These are phyloP conservation scores for Penicillium crystallinum DNA, from an alignment of 495 filamentous ascomycete genomes.

Conservation along the genomic window DNA sequence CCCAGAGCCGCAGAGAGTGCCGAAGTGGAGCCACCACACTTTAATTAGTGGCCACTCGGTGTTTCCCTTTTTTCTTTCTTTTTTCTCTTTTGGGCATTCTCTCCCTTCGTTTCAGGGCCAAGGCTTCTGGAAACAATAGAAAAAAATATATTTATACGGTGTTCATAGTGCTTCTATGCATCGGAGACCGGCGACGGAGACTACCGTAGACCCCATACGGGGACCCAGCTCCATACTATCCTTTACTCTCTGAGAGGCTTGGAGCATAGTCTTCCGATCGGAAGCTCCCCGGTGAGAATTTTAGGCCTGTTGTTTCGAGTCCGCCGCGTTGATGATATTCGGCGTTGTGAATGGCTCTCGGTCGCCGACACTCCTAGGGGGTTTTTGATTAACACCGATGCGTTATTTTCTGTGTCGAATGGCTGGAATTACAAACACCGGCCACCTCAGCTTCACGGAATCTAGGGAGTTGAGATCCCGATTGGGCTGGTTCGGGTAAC, in stretches of 20 bases:
- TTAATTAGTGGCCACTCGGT: conserved; percentile 1
- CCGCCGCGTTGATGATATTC: conserved; percentile 16
- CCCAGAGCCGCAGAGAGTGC: conserved; percentile 30
- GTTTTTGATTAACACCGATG: conserved; percentile 6
- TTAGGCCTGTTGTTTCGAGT: conserved; percentile 8
- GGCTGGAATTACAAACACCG: background rate
- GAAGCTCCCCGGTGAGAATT: conserved; percentile 2
- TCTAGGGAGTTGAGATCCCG: conserved; percentile 4
- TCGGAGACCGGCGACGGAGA: conserved; percentile 19
- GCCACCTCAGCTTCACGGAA: conserved; percentile 3
- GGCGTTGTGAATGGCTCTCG: conserved; percentile 21
- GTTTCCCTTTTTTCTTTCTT: conserved; percentile 2
- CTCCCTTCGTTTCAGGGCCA: background rate
- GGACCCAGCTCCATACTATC: too few species aligned
- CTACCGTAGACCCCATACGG: conserved; percentile 12
- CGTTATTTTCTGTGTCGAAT: conserved; percentile 8
- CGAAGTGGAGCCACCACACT: conserved; percentile 18
- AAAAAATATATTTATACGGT: too few species aligned
- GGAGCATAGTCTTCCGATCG: conserved; percentile 1
- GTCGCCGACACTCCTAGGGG: conserved; percentile 11
- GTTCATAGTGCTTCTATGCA: too few species aligned
- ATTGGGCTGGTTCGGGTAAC: conserved; percentile 1
- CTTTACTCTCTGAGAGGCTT: too few species aligned
- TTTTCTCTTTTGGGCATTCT: background rate
- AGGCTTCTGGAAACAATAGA: conserved; percentile 4